Percentiles rank a stretch among this genome's conserved stretches.
These are phyloP conservation scores for Verbena officinalis DNA, from an alignment of 257 asterid species.

Conservation along the genomic window DNA sequence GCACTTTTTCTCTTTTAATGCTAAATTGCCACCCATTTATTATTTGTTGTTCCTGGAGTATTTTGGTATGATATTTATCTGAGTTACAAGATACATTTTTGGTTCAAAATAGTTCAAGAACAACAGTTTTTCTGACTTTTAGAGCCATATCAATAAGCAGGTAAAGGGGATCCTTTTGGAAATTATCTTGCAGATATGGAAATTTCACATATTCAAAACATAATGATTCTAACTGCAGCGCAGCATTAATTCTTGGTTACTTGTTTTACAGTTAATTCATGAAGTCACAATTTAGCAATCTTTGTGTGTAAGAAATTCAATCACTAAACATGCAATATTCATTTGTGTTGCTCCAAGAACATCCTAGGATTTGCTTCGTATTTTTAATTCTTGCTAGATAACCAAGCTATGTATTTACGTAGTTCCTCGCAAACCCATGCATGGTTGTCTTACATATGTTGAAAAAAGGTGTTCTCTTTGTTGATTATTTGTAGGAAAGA, in stretches of 20 bases:
- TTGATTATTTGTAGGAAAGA: slow-evolving; percentile 56
- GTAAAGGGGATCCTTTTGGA: background rate
- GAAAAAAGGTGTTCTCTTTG: background rate
- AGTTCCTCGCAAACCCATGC: background rate
- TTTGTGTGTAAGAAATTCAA: too few relatives aligned
- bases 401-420: background rate
- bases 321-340: background rate
- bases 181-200: background rate
- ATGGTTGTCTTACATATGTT: background rate
- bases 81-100: background rate
- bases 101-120: background rate
- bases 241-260: background rate
- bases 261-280: background rate
- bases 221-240: too few relatives aligned
- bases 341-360: background rate
- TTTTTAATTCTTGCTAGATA: background rate
- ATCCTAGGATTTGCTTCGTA: background rate
- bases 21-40: background rate
- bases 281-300: background rate
- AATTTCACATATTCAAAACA: background rate
- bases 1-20: slow-evolving; percentile 3
- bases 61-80: background rate
- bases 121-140: background rate
- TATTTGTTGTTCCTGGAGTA: background rate
- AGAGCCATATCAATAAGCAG: background rate